Conservation (phyloP, 2,329 filamentous ascomycete genomes). For the Colletotrichum camelliae region DNA sequence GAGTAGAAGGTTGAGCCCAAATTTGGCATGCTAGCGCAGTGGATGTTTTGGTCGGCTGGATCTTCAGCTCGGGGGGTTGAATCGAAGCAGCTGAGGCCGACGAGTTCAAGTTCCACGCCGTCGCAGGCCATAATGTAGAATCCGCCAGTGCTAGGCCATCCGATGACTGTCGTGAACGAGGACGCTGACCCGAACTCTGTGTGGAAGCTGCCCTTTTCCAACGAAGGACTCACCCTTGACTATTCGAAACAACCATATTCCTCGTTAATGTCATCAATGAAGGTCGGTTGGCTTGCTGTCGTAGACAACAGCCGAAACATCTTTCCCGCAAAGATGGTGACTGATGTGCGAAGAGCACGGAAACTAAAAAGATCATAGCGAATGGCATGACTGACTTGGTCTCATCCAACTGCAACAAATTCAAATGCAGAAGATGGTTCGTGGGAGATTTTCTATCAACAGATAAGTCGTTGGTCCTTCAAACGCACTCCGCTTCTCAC, state of each 20-base stretch:
- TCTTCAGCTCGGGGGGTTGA: neutral
- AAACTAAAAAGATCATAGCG: neutral
- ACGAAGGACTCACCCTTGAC: too few species aligned
- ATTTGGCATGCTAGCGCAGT: neutral
- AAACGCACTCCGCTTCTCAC: too few species aligned
- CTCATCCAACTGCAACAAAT: too few species aligned
- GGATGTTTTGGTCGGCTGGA: rapidly evolving
- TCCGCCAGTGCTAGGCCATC: neutral
- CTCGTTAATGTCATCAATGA: neutral
- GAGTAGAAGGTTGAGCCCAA: neutral
- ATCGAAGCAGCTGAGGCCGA: neutral
- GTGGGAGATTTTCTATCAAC: too few species aligned
- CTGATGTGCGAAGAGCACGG: neutral
- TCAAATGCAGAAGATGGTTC: too few species aligned
- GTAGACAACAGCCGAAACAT: neutral
- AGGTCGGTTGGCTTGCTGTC: neutral
- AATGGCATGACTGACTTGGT: neutral
- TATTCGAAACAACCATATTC: rapidly evolving
- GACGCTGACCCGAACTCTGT: too few species aligned
- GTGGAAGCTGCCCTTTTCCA: too few species aligned
- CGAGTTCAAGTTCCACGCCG: neutral
- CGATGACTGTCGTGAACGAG: too few species aligned
- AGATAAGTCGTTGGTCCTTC: too few species aligned
- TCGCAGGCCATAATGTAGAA: neutral
- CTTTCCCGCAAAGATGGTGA: neutral